A percentile compares a stretch with the other conserved stretches of the same genome.
Evolutionary conservation across 257 asterid genomes (phyloP).

Genomic region (Primulina eburnea): DNA sequence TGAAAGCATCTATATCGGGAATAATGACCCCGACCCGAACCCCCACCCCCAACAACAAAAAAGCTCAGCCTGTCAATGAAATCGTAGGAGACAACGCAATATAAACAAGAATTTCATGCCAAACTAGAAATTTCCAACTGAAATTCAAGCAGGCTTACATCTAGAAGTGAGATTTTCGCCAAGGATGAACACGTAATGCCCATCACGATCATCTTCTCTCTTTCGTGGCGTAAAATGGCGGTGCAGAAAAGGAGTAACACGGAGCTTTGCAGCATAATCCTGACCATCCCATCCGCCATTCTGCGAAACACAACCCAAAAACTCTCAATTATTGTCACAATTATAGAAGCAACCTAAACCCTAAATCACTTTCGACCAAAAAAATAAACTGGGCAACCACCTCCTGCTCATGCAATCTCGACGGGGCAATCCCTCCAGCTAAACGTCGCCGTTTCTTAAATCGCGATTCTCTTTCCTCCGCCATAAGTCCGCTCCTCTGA

Average conservation of each 20-base stretch:
- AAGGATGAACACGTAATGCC: slow-evolving; percentile 64
- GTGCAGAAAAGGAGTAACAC: slow-evolving; percentile 34
- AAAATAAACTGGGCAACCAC: slow-evolving; percentile 22
- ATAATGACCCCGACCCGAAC: no score
- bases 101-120: slow-evolving; percentile 16
- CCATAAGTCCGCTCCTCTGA: slow-evolving; percentile 24
- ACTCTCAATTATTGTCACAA: neutral
- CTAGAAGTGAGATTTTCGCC: slow-evolving; percentile 87
- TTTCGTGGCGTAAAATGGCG: slow-evolving; percentile 60
- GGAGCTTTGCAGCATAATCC: slow-evolving; percentile 36
- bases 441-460: slow-evolving; percentile 62
- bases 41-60: neutral
- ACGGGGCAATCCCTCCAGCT: slow-evolving; percentile 56
- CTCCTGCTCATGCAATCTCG: slow-evolving; percentile 37
- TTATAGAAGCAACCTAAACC: slow-evolving; percentile 28
- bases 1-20: no score
- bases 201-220: slow-evolving; percentile 72
- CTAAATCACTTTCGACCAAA: slow-evolving; percentile 16
- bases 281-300: slow-evolving; percentile 33
- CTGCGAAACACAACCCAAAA: slow-evolving; percentile 26
- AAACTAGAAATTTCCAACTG: slow-evolving; percentile 2
- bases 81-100: neutral
- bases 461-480: slow-evolving; percentile 35
- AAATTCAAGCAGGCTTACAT: slow-evolving; percentile 41
- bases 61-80: neutral